These are phyloP conservation scores for Carex pumila DNA, from an alignment of 176 grass and related monocot genomes.

Conservation along the genomic window DNA sequence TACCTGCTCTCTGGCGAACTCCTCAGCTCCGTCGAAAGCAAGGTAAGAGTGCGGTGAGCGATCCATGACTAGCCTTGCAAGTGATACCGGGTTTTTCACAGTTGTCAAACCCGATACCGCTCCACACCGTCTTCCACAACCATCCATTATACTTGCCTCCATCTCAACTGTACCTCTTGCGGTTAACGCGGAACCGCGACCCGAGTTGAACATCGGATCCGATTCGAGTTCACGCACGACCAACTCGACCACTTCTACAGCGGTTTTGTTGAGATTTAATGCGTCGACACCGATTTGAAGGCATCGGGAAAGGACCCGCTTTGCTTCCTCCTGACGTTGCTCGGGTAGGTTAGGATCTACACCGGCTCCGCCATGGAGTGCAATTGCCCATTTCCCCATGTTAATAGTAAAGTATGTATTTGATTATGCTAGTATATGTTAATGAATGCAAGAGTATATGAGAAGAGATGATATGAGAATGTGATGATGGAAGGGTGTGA, in stretches of 20 bases:
- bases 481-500: background rate
- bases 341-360: slow-evolving; percentile 80
- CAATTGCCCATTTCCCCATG: slow-evolving; percentile 86
- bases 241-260: slow-evolving; percentile 65
- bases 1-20: slow-evolving; percentile 82
- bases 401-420: background rate
- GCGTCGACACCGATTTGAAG: slow-evolving; percentile 48
- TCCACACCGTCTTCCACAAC: slow-evolving; percentile 62
- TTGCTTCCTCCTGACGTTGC: slow-evolving; percentile 57
- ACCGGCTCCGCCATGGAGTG: slow-evolving; percentile 83
- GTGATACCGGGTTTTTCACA: slow-evolving; percentile 74
- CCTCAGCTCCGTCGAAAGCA: slow-evolving; percentile 83
- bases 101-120: slow-evolving; percentile 85
- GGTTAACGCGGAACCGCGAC: slow-evolving; percentile 73
- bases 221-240: slow-evolving; percentile 83
- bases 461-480: background rate
- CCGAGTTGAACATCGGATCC: slow-evolving; percentile 87
- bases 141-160: slow-evolving; percentile 99
- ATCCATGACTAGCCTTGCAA: slow-evolving; percentile 81
- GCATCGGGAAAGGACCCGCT: slow-evolving; percentile 64
- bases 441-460: background rate
- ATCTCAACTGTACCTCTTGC: slow-evolving; percentile 80
- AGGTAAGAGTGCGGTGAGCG: slow-evolving; percentile 87
- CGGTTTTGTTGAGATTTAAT: slow-evolving; percentile 10
- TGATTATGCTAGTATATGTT: background rate